Percentiles rank a stretch among this genome's conserved stretches.
phyloP scores from a whole-genome alignment of 1,139 yeast genomes.

The Magnusiomyces sp. region DNA sequence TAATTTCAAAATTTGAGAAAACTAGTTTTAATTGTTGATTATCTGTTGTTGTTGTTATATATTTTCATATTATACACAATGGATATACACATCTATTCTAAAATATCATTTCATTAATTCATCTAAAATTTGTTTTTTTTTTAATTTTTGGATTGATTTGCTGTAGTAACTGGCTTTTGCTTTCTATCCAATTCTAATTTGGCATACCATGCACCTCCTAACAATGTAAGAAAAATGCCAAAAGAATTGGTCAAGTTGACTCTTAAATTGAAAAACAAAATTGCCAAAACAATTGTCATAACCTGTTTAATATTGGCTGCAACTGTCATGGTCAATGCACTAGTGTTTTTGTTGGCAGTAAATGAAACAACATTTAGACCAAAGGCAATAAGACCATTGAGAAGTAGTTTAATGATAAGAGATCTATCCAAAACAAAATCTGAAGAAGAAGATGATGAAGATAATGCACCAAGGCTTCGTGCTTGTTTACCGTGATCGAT shows the following conservation, averaged over 20 bases:
- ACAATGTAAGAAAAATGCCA: constrained; percentile 22
- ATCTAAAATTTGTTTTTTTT: no score
- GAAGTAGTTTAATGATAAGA: constrained; percentile 19
- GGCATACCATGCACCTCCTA: constrained; percentile 29
- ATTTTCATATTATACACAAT: no score
- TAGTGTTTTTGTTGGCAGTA: constrained; percentile 24
- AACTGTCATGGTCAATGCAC: constrained; percentile 25
- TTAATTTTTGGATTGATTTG: no score
- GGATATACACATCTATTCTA: no score
- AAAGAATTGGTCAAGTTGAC: constrained; percentile 21
- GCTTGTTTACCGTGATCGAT: no score
- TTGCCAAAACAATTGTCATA: constrained; percentile 23
- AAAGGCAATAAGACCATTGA: constrained; percentile 25
- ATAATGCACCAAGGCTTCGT: no score
- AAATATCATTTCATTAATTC: no score
- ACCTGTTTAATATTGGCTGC: constrained; percentile 25
- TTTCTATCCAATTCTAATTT: constrained; percentile 18
- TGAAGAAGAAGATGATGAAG: constrained; percentile 3
- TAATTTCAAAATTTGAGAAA: no score
- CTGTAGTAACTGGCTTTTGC: no score
- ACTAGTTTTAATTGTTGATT: no score
- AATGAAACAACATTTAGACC: constrained; percentile 24
- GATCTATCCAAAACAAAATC: constrained; percentile 13
- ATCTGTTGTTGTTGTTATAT: no score
- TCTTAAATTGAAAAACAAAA: constrained; percentile 21